Evolutionary conservation across 768 basidiomycete species (phyloP), one percentile per base, ranked within the genome.

Genomic region (Fomitopsis serialis): DNA sequence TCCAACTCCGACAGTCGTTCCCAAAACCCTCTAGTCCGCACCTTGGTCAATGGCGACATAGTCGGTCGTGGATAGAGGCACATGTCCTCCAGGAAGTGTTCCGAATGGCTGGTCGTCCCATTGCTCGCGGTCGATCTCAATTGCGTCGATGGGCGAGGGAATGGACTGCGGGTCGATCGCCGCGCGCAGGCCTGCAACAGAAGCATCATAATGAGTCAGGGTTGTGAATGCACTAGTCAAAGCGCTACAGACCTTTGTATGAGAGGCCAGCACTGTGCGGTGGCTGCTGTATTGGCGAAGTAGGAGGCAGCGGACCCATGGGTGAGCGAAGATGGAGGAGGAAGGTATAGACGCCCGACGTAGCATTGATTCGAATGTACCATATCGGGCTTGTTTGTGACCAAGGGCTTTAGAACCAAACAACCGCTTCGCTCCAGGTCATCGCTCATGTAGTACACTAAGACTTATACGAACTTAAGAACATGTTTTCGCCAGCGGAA

Each of bases 1-100:
- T n/a, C n/a, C n/a, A n/a, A n/a, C n/a, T n/a, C n/a, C n/a, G n/a
- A n/a, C n/a, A n/a, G n/a, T n/a, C n/a, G n/a, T n/a, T n/a, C n/a
- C n/a, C n/a, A n/a, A n/a, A n/a, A n/a, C n/a, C n/a, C n/a, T n/a
- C n/a, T n/a, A 42, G 52, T 13, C 23, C 69, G 54, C 51, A 79
- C 85, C 96, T 78, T 98, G 93, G 72, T 99, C 96, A 53, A 98
- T 78, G n/a, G 90, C 84, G 53, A 85, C 73, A 61, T 81, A 96
- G 61, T 96, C 90, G 0, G 92, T 87, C 6, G 89, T 92, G n/a
- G 87, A 84, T 15, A 92, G 73, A 0, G 96, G 97, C 0, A 83
- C 83, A 60, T 84, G 86, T 35, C 73, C 71, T 0, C 78, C 78
- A 13, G 79, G 76, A 23, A 85, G 72, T 9, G 83, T 84, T 72